Evolutionary conservation across 495 filamentous ascomycete species (phyloP).

Genomic region (Aspergillus leporis): DNA sequence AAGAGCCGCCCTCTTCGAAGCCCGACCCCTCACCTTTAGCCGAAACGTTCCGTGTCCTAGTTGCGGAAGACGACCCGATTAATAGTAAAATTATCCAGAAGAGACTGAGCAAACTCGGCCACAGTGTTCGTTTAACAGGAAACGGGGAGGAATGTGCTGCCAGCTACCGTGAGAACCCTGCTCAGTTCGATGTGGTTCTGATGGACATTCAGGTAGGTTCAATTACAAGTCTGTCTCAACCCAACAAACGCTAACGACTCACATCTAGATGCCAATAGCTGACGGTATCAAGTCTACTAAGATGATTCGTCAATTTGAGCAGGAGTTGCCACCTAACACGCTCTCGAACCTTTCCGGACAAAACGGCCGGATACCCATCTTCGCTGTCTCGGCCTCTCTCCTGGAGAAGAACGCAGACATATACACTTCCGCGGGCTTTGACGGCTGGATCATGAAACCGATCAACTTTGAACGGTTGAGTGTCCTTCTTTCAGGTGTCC

Average conservation of each 20-base stretch:
- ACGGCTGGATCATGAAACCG: constrained; percentile 85
- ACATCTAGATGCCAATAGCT: constrained; percentile 82
- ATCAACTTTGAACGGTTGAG: constrained; percentile 68
- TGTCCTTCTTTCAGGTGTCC: constrained; percentile 58
- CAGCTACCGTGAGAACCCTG: constrained; percentile 59
- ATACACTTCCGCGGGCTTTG: constrained; percentile 83
- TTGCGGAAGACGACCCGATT: constrained; percentile 92
- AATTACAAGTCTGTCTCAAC: no score
- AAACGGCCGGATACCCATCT: constrained; percentile 65
- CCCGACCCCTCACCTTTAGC: constrained; percentile 17
- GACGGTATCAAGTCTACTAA: constrained; percentile 82
- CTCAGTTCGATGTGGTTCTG: constrained; percentile 76
- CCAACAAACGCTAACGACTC: constrained; percentile 15
- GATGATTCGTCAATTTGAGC: constrained; percentile 75
- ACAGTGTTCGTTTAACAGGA: constrained; percentile 68
- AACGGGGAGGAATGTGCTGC: constrained; percentile 88
- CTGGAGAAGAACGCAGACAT: constrained; percentile 65
- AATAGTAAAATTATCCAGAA: constrained; percentile 89
- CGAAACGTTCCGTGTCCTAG: constrained; percentile 61
- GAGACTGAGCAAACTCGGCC: constrained; percentile 76
- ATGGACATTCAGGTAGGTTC: constrained; percentile 89
- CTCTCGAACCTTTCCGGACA: constrained; percentile 42
- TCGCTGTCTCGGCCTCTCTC: constrained; percentile 87
- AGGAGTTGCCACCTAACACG: constrained; percentile 44
- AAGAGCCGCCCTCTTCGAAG: constrained; percentile 18